phyloP scores from a whole-genome alignment of 441 rosid species.

The Bruguiera hainesii region DNA sequence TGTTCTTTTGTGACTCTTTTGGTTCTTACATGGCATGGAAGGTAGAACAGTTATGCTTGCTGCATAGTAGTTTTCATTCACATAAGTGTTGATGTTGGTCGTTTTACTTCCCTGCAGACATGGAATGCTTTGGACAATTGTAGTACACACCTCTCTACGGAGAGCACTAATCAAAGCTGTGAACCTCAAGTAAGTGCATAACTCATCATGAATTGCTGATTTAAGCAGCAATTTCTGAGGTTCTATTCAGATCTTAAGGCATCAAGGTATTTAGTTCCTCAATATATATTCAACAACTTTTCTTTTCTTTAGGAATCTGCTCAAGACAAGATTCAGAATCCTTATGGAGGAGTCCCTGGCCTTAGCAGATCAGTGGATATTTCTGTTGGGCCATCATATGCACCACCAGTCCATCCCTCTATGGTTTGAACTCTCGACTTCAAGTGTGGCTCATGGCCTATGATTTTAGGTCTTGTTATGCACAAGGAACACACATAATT shows the following conservation, averaged over 20 bases:
- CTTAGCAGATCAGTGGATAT: constrained; percentile 30
- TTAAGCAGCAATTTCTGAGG: constrained; percentile 42
- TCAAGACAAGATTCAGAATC: constrained; percentile 29
- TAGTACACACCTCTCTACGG: constrained; percentile 33
- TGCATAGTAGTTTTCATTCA: neutral
- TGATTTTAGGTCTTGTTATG: constrained; percentile 11
- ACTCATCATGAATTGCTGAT: constrained; percentile 30
- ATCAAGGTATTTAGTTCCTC: constrained; percentile 20
- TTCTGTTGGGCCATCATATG: constrained; percentile 34
- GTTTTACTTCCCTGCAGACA: constrained; percentile 38
- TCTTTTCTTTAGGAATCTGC: constrained; percentile 37
- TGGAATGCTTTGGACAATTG: constrained; percentile 72
- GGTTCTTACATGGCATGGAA: neutral
- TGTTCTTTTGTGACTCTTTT: neutral
- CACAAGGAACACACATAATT: neutral
- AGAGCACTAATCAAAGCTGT: constrained; percentile 27
- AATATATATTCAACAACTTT: constrained; percentile 24
- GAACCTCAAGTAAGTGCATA: constrained; percentile 29
- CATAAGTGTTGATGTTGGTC: constrained; percentile 2
- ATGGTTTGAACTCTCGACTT: constrained; percentile 35
- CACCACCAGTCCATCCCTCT: constrained; percentile 33
- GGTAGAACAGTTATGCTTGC: neutral
- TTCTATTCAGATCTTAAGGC: constrained; percentile 25
- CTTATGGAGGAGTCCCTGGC: constrained; percentile 29
- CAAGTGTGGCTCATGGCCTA: constrained; percentile 3